Percentiles rank a stretch among this genome's conserved stretches.
Conservation (phyloP, 192 early-diverging fungal species). For the Coemansia javaensis region DNA sequence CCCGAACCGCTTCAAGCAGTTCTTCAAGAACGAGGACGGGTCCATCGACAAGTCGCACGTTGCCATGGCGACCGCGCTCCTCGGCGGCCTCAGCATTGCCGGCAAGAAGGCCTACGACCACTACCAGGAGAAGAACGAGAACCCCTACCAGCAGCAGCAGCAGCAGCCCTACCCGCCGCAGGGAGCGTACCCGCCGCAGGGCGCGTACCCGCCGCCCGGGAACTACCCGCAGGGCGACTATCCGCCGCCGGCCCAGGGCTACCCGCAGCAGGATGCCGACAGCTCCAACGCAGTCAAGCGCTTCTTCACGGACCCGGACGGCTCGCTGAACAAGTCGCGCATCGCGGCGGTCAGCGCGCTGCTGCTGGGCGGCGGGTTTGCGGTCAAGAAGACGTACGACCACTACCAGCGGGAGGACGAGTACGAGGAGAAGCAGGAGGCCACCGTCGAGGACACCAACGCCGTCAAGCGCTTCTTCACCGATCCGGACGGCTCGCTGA, state of each 20-base stretch:
- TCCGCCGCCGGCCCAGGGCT: constrained; percentile 1
- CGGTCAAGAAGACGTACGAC: constrained; percentile 12
- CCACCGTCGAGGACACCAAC: constrained; percentile 4
- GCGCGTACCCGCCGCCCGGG: not conserved
- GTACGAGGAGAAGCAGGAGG: constrained; percentile 3
- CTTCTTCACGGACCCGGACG: constrained; percentile 9
- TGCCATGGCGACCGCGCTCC: constrained; percentile 11
- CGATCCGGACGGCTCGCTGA: constrained; percentile 4
- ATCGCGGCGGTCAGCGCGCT: not conserved
- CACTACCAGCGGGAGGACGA: constrained; percentile 12
- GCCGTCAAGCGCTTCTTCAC: constrained; percentile 10
- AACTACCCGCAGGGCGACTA: constrained; percentile 1
- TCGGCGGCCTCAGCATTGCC: constrained; percentile 5
- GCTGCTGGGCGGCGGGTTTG: constrained; percentile 7
- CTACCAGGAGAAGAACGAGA: constrained; percentile 11
- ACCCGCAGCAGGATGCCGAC: constrained; percentile 2
- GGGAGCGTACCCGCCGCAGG: not conserved
- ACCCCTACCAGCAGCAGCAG: constrained; percentile 9
- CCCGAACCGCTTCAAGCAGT: constrained; percentile 10
- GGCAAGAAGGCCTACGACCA: constrained; percentile 29
- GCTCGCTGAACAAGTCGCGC: constrained; percentile 18
- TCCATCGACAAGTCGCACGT: constrained; percentile 21
- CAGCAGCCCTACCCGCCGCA: constrained; percentile 7
- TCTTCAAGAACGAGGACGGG: constrained; percentile 26
- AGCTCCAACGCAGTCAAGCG: too few relatives aligned